A percentile compares a stretch with the other conserved stretches of the same genome.
These are phyloP conservation scores for Coprinellus micaceus DNA, from an alignment of 768 basidiomycete species.

Conservation along the genomic window DNA sequence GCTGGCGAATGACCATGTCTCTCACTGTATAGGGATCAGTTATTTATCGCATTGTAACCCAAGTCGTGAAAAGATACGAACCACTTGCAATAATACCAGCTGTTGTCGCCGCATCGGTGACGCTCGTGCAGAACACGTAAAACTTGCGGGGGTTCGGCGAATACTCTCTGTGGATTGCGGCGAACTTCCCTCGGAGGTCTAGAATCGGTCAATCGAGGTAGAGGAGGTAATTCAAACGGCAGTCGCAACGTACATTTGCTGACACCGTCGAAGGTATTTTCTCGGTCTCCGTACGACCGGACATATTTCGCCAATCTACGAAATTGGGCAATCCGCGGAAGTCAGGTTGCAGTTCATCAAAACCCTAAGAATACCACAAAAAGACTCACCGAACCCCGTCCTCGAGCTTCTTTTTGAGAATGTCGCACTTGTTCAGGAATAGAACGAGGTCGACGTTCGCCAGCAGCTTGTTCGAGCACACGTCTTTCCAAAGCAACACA, in stretches of 20 bases:
- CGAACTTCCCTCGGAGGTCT: constrained; percentile 72
- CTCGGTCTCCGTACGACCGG: constrained; percentile 66
- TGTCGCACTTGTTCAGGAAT: constrained; percentile 88
- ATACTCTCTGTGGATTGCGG: constrained; percentile 72
- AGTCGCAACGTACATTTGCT: constrained; percentile 57
- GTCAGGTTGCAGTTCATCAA: neutral
- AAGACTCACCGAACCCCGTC: constrained; percentile 46
- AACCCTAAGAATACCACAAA: constrained; percentile 4
- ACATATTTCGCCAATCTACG: constrained; percentile 62
- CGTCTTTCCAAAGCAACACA: constrained; percentile 84
- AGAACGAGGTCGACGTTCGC: constrained; percentile 77
- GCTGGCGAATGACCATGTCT: constrained; percentile 79
- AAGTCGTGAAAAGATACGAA: constrained; percentile 29
- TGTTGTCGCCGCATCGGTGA: constrained; percentile 72
- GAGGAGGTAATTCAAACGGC: neutral
- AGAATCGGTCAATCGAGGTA: constrained; percentile 1
- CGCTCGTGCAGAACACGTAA: constrained; percentile 74
- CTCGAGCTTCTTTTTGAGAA: constrained; percentile 66
- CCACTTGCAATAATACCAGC: constrained; percentile 75
- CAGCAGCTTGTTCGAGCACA: constrained; percentile 79
- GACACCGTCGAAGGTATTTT: constrained; percentile 66
- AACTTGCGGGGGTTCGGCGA: constrained; percentile 73
- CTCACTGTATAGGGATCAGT: constrained; percentile 44
- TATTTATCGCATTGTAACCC: constrained; percentile 17
- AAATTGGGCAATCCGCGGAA: constrained; percentile 4